Conservation (phyloP, 1,139 yeast genomes). For the Waltiozyma solani region DNA sequence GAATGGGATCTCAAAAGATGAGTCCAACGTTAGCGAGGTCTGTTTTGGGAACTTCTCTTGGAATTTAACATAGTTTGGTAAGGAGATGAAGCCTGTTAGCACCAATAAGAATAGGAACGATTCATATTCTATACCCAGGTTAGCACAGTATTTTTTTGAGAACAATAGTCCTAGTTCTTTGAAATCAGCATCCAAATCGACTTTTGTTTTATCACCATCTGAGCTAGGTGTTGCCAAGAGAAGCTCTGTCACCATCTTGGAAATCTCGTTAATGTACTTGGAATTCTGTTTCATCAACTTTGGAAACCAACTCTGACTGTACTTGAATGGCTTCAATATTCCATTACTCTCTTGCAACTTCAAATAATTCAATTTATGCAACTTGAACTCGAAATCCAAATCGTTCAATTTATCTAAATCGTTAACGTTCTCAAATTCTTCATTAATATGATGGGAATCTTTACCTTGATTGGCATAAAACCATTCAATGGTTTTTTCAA, state of each 20-base stretch:
- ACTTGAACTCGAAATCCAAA: conserved; percentile 45
- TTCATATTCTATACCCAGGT: conserved; percentile 53
- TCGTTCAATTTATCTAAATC: conserved; percentile 8
- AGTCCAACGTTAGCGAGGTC: conserved; percentile 24
- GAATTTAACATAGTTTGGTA: conserved; percentile 66
- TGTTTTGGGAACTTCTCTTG: conserved; percentile 11
- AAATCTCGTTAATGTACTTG: conserved; percentile 30
- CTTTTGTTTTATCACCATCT: conserved; percentile 27
- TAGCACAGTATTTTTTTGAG: conserved; percentile 57
- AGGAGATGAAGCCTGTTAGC: conserved; percentile 60
- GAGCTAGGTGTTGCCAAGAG: too few relatives aligned
- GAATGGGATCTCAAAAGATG: conserved; percentile 46
- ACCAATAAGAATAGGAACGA: conserved; percentile 62
- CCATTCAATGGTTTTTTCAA: conserved; percentile 18
- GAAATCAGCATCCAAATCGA: conserved; percentile 23
- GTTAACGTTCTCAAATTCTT: background rate
- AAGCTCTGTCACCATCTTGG: conserved; percentile 44
- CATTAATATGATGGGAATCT: too few relatives aligned
- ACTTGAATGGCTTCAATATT: conserved; percentile 6
- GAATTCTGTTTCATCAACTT: conserved; percentile 5
- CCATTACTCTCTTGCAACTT: conserved; percentile 2
- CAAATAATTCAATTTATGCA: conserved; percentile 50
- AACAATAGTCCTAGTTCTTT: conserved; percentile 42
- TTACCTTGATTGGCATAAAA: conserved; percentile 10
- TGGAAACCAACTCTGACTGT: conserved; percentile 12